A percentile compares a stretch with the other conserved stretches of the same genome.
These are phyloP conservation scores for Ochetophila trinervis DNA, from an alignment of 306 rosid species.

Conservation along the genomic window DNA sequence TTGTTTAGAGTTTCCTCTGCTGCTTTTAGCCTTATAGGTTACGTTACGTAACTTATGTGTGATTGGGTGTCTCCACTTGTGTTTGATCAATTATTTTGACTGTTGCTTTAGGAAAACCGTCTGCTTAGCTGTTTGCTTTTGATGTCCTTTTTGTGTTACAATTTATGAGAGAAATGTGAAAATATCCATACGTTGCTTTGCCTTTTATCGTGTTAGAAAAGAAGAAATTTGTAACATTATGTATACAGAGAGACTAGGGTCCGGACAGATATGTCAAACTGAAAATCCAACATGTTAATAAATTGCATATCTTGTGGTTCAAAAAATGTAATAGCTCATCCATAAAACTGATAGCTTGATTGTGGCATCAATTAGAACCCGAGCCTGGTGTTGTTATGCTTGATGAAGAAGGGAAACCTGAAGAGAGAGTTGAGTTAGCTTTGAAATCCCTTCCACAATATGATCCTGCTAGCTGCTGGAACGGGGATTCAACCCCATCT, in stretches of 20 bases:
- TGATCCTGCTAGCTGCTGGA: conserved; percentile 52
- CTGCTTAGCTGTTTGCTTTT: background rate
- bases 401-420: conserved; percentile 72
- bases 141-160: background rate
- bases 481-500: conserved; percentile 31
- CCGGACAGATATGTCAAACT: background rate
- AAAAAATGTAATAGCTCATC: background rate
- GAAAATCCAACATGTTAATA: background rate
- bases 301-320: conserved; percentile 20
- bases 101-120: too few species aligned
- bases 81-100: too few species aligned
- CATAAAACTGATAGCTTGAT: conserved; percentile 4
- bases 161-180: background rate
- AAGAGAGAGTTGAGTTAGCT: conserved; percentile 65
- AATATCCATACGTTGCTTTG: background rate
- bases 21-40: too few species aligned
- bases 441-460: conserved; percentile 73
- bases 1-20: too few species aligned
- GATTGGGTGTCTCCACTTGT: too few species aligned
- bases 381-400: conserved; percentile 56
- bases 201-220: background rate
- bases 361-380: conserved; percentile 49
- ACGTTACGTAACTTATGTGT: too few species aligned
- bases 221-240: background rate
- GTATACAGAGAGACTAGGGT: background rate